phyloP scores from a whole-genome alignment of 768 basidiomycete species.

The Mycena epipterygia region DNA sequence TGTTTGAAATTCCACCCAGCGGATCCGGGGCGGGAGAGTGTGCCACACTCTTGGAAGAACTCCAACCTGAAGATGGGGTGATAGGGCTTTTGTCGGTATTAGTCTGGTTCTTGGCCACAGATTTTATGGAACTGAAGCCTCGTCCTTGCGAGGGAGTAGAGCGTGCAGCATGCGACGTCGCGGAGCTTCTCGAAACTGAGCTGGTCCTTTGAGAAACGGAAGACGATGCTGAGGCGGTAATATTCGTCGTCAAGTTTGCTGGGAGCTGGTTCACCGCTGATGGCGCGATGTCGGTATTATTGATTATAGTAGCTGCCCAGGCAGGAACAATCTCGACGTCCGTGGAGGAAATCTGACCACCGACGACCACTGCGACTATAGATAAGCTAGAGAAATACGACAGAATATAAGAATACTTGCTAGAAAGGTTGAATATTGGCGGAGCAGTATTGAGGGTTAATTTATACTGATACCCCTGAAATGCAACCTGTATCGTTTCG shows the following conservation, averaged over 20 bases:
- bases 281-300: not conserved
- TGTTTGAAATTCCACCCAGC: not conserved
- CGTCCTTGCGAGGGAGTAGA: not conserved
- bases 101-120: not conserved
- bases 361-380: slow-evolving; percentile 1
- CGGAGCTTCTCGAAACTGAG: not conserved
- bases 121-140: not conserved
- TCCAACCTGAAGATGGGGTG: not conserved
- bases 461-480: not conserved
- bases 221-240: not conserved
- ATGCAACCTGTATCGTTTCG: not conserved
- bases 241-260: not conserved
- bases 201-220: not conserved
- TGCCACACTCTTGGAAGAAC: not conserved
- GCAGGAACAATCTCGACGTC: not conserved
- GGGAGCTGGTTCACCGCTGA: not conserved
- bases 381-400: not conserved
- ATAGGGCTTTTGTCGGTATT: not conserved
- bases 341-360: not conserved
- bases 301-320: not conserved
- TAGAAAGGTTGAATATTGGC: slow-evolving; percentile 6
- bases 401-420: not conserved
- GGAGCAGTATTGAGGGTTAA: not conserved
- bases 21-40: not conserved
- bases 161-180: not conserved